A percentile compares a stretch with the other conserved stretches of the same genome.
Evolutionary conservation across 2,329 filamentous ascomycete species (phyloP).

Genomic region (Domatiomyces catenatus): DNA sequence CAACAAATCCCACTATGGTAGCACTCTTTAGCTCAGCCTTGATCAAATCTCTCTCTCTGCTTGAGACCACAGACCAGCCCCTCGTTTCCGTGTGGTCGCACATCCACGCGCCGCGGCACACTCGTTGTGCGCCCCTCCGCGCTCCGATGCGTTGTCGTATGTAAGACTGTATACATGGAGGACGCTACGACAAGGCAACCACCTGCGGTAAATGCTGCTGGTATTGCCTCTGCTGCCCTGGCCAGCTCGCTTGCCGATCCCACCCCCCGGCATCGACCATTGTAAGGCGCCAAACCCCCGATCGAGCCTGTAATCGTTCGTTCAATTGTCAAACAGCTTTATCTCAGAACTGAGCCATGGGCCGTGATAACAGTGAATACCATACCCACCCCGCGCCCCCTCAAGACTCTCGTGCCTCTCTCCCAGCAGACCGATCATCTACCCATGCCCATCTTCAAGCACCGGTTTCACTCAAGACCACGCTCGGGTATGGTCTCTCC

Average conservation of each 20-base stretch:
- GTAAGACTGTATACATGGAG: constrained; percentile 8
- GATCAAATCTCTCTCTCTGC: not conserved
- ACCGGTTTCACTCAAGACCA: constrained; percentile 14
- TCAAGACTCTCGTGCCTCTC: constrained; percentile 11
- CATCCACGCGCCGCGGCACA: not conserved
- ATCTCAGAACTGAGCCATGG: not conserved
- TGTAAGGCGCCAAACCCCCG: constrained; percentile 11
- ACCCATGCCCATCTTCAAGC: constrained; percentile 14
- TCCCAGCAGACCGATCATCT: constrained; percentile 9
- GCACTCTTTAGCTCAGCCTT: not conserved
- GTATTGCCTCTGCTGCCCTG: constrained; percentile 3
- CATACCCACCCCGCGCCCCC: constrained; percentile 13
- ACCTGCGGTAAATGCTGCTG: constrained; percentile 7
- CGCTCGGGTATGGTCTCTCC: constrained; percentile 13
- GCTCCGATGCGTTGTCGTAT: not conserved
- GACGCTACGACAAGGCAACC: constrained; percentile 14
- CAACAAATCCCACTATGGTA: not conserved
- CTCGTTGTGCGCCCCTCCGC: not conserved
- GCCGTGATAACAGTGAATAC: constrained; percentile 11
- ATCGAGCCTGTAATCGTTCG: constrained; percentile 3
- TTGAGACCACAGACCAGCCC: not conserved
- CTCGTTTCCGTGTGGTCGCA: not conserved
- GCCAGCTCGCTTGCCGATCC: constrained; percentile 5
- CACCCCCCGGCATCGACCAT: constrained; percentile 10
- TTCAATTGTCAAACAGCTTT: constrained; percentile 14